Conservation (phyloP, 2,329 filamentous ascomycete genomes). For the Trichoderma atrobrunneum region DNA sequence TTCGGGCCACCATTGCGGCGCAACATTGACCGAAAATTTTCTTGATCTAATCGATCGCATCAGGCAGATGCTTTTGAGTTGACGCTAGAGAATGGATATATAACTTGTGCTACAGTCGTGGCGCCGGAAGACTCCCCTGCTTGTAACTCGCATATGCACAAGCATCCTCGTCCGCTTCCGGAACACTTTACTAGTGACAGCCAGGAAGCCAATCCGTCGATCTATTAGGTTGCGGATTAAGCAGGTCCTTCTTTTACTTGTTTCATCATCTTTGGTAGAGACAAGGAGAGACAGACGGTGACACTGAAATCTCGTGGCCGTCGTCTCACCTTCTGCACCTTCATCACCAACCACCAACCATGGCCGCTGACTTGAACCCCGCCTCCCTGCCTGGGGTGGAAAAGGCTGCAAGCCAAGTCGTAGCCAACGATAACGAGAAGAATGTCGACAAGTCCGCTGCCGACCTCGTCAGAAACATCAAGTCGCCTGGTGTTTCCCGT, state of each 20-base stretch:
- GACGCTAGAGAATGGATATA: constrained; percentile 12
- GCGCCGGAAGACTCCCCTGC: neutral
- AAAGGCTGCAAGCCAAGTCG: neutral
- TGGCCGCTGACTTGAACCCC: neutral
- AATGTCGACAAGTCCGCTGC: neutral
- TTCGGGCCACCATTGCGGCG: neutral
- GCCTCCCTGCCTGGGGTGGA: constrained; percentile 12
- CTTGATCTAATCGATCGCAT: constrained; percentile 15
- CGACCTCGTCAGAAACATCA: constrained; percentile 27
- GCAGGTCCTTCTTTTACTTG: neutral
- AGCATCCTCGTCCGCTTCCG: constrained; percentile 7
- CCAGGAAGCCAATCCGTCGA: neutral
- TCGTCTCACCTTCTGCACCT: neutral
- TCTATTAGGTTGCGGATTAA: neutral
- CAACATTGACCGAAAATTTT: neutral
- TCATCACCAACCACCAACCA: neutral
- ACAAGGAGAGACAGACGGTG: neutral
- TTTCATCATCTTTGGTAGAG: neutral
- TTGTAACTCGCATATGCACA: neutral
- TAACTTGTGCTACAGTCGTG: neutral
- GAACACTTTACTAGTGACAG: neutral
- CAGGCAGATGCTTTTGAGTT: constrained; percentile 6
- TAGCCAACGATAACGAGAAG: neutral
- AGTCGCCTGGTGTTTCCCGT: constrained; percentile 55
- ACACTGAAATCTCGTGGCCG: neutral